Evolutionary conservation across 2,329 filamentous ascomycete genomes (phyloP), one percentile per base, ranked within the genome.

Genomic region (Metarhizium brunneum): DNA sequence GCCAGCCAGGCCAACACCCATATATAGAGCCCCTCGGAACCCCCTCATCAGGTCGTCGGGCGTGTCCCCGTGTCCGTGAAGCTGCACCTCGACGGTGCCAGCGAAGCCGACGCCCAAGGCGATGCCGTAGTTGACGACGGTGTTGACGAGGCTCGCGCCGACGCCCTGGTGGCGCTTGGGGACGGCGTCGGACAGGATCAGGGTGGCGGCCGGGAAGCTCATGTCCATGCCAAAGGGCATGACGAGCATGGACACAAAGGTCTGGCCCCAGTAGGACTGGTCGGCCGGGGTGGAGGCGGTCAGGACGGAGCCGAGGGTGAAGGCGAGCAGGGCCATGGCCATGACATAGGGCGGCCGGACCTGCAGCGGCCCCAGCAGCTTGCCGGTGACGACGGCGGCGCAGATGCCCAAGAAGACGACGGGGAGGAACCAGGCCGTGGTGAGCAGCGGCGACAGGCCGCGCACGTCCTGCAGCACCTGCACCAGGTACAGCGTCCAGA

Each of bases 91-190:
- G 2, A 87, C 77, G 0, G 83, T 87, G 0, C 83, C 84, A 0
- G 84, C 84, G 49, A 89, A 77, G 0, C 85, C 86, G 0, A 89
- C 72, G 0, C 82, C 83, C 2, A 88, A 67, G 1, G 81, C 82
- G 38, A 88, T 87, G 56, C 78, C 79, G 64, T 88, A 89, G 66
- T 89, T 87, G 58, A 88, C 80, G 11, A 85, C 73, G 0, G 84
- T 87, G 56, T 78, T 83, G 36, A 87, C 80, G 6, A 88, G 65
- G 18, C 76, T 81, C 10, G 73, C 74, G 0, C 69, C 76, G 11
- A 77, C 71, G 4, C 76, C 75, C 61, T 78, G 74, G 55, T 80
- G 70, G 47, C 73, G 67, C 54, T 69, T 71, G 13, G 70, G 64
- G 0, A 79, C 72, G 1, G 71, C 70, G 59, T 86, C 78, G 35